These are phyloP conservation scores for Jatropha podagrica DNA, from an alignment of 441 rosid species.

Conservation along the genomic window DNA sequence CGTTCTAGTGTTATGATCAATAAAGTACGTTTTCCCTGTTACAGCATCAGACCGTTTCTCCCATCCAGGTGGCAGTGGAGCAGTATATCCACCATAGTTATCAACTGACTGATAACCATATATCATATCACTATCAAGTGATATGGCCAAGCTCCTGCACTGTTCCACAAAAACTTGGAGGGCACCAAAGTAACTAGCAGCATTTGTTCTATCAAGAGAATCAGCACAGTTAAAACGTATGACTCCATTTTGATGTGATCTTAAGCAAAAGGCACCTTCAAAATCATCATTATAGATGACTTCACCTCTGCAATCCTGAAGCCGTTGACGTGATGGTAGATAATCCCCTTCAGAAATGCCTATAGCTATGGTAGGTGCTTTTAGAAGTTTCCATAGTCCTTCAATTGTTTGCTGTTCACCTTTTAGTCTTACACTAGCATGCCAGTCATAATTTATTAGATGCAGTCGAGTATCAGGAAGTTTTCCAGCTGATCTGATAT, in stretches of 20 bases:
- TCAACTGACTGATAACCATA: slow-evolving; percentile 58
- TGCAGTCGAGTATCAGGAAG: slow-evolving; percentile 70
- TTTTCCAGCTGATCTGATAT: slow-evolving; percentile 62
- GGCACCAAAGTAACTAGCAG: slow-evolving; percentile 94
- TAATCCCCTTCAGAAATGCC: slow-evolving; percentile 95
- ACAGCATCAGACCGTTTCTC: slow-evolving; percentile 91
- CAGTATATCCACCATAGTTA: slow-evolving; percentile 63
- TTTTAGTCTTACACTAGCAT: slow-evolving; percentile 69
- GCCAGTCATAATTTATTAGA: slow-evolving; percentile 93
- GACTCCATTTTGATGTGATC: slow-evolving; percentile 95
- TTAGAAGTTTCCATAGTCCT: slow-evolving; percentile 81
- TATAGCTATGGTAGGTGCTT: slow-evolving; percentile 67
- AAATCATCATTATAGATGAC: slow-evolving; percentile 67
- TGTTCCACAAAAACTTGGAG: slow-evolving; percentile 98
- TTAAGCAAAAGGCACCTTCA: slow-evolving; percentile 89
- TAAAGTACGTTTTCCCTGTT: slow-evolving; percentile 81
- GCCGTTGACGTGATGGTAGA: slow-evolving; percentile 72
- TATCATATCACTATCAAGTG: slow-evolving; percentile 82
- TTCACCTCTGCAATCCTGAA: slow-evolving; percentile 90
- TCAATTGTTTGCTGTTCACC: slow-evolving; percentile 95
- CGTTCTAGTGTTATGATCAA: slow-evolving; percentile 93
- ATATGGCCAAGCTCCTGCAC: slow-evolving; percentile 80
- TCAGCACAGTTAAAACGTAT: slow-evolving; percentile 96
- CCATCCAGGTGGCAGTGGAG: slow-evolving; percentile 98
- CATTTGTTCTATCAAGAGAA: slow-evolving; percentile 97